phyloP scores from a whole-genome alignment of 169 alveolate species.

The Babesia bovis region DNA sequence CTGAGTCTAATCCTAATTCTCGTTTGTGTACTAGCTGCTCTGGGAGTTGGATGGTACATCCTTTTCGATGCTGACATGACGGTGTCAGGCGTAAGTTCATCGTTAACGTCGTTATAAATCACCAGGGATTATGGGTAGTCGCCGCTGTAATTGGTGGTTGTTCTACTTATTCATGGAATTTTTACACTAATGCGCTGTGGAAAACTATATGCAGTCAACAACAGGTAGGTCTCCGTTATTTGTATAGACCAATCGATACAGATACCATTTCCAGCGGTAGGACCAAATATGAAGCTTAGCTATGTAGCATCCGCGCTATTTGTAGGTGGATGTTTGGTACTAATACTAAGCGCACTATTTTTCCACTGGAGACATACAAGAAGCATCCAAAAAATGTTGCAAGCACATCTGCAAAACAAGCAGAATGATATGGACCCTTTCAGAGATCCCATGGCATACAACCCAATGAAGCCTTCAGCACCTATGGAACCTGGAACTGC shows the following conservation, averaged over 20 bases:
- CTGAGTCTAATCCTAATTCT: constrained; percentile 20
- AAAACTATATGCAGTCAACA: constrained; percentile 14
- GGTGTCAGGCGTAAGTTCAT: constrained; percentile 43
- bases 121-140: constrained; percentile 50
- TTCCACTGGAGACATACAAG: background rate
- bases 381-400: constrained; percentile 10
- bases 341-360: constrained; percentile 5
- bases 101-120: background rate
- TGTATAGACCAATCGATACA: background rate
- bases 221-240: constrained; percentile 26
- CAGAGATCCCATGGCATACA: constrained; percentile 20
- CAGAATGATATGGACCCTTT: constrained; percentile 19
- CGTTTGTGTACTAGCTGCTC: constrained; percentile 5
- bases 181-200: constrained; percentile 43
- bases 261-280: constrained; percentile 52
- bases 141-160: constrained; percentile 28
- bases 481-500: constrained; percentile 5
- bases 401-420: constrained; percentile 27
- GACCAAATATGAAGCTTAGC: constrained; percentile 7
- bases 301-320: constrained; percentile 17
- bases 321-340: constrained; percentile 15
- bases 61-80: constrained; percentile 21
- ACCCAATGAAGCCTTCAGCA: background rate
- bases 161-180: constrained; percentile 29
- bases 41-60: constrained; percentile 60